Conservation (phyloP, 805 yeast species). For the Metschnikowia rubicola region DNA sequence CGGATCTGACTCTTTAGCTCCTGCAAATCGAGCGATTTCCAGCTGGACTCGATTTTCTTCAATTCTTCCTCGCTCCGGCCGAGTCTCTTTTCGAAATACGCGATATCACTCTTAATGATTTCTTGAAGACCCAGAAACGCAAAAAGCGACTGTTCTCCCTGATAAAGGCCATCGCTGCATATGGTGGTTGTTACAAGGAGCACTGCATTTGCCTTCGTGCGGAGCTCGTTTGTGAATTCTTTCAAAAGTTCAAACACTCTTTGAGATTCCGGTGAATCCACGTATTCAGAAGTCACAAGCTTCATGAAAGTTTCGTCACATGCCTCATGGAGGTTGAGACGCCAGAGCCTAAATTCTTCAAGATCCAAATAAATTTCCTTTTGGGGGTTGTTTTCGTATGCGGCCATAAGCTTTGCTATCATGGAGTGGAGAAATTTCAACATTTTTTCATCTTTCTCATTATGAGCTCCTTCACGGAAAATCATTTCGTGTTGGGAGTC, state of each 20-base stretch:
- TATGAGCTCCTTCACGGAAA: background rate
- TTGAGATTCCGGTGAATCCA: too few species aligned
- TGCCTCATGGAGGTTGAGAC: background rate
- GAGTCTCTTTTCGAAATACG: background rate
- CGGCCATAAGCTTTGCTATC: background rate
- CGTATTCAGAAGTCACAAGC: background rate
- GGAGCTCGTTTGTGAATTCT: slow-evolving; percentile 1
- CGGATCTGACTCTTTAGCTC: background rate
- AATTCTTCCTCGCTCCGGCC: background rate
- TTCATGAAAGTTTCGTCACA: background rate
- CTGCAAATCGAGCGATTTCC: background rate
- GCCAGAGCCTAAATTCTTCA: background rate
- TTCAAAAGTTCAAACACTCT: background rate
- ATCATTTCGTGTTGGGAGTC: too few species aligned
- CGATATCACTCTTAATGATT: background rate
- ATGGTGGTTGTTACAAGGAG: background rate
- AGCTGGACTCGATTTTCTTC: background rate
- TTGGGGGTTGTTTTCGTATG: background rate
- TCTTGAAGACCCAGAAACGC: background rate
- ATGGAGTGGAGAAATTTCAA: too few species aligned
- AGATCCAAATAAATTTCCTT: background rate
- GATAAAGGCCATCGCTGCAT: background rate
- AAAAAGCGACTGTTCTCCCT: background rate
- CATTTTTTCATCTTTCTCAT: background rate
- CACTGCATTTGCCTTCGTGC: slow-evolving; percentile 1